Evolutionary conservation across 345 rosid genomes (phyloP), one percentile per base, ranked within the genome.

Genomic region (Salix suchowensis): DNA sequence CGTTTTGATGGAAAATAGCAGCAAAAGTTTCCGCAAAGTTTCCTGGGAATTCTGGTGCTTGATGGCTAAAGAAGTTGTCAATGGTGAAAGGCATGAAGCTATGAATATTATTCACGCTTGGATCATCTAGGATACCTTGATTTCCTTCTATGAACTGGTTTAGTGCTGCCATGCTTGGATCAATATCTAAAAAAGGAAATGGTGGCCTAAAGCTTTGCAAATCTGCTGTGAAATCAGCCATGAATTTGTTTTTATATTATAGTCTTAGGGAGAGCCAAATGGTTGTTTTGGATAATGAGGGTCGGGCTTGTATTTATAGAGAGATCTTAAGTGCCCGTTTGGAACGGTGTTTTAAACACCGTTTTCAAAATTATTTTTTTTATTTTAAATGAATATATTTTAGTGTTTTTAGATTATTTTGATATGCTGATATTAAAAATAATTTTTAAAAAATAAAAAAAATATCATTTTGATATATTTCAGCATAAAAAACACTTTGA

Each of bases 161-260:
- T 11, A 79, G 48, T 18, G 84, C 73, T 77, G 70, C 86, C 76
- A 78, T 79, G 68, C 60, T 71, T 28, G 83, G 80, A 81, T 84
- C 85, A 69, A 78, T 73, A 55, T 80, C 81, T 16, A 76, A 39
- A 19, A 76, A 80, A 76, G 84, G 79, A 73, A 83, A 72, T 42
- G 85, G 79, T 36, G 79, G 40, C 72, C 71, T 84, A 37, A 83
- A 80, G 58, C 54, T 71, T 11, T 79, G 84, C 26, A 85, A 70
- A 54, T 86, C 81, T 68, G 81, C 65, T 44, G 83, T 24, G 68
- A 89, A 87, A 70, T 80, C 84, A 40, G 86, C 89, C 90, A 89
- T 87, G 32, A 23, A 24, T 34, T 8, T 62, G 18, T 74, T 67
- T 34, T 75, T 28, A 26, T 6, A 15, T 6, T 55, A 32, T n/a